Base-by-base conservation (phyloP, 306 rosid genomes). In the Pueraria montana region DNA sequence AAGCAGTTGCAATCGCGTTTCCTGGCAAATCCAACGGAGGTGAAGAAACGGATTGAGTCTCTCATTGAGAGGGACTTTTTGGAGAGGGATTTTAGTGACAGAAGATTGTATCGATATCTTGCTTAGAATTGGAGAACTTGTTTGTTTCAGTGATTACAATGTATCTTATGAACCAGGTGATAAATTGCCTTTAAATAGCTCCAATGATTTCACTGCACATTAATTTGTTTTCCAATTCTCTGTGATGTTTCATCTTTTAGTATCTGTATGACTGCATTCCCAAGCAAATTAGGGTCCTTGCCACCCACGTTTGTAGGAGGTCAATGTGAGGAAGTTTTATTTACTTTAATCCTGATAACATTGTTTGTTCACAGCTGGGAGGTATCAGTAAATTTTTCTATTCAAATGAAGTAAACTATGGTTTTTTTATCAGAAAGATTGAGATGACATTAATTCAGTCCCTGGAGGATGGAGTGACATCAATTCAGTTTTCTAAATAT, bases 21-120 rank as follows among this genome's bases (percentile, higher is more conserved):
- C 87, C 83, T 95, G 13, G 95, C 98, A 3, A 93, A 95, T 84
- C 98, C 98, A 0, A 91, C 93, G 0, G 98, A 92, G 89, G 91
- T 95, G 63, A 95, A 93, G 86, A 95, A 93, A 82, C 93, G 94
- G 61, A 92, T 95, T 0, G 99, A 32, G 77, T 95, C 98, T 69
- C 95, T 95, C 43, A 95, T 93, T 16, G 98, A 95, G 80, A 84
- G 98, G 72, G 99, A 96, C 81, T 95, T 95, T 84, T 87, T 95
- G 92, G 98, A 95, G 87, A 88, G 98, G 82, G 98, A 95, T 85
- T 68, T 78, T 30, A 85, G 38, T 8, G 98, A 95, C 88, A 89
- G 94, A 86, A 93, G 88, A 70, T 40, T 93, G 88, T 96, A 96
- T 75, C 97, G 97, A 23, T 96, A 93, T 86, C 98, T 96, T 91